phyloP scores from a whole-genome alignment of 108 stramenopile species.

The Nannochloropsis gaditana region DNA sequence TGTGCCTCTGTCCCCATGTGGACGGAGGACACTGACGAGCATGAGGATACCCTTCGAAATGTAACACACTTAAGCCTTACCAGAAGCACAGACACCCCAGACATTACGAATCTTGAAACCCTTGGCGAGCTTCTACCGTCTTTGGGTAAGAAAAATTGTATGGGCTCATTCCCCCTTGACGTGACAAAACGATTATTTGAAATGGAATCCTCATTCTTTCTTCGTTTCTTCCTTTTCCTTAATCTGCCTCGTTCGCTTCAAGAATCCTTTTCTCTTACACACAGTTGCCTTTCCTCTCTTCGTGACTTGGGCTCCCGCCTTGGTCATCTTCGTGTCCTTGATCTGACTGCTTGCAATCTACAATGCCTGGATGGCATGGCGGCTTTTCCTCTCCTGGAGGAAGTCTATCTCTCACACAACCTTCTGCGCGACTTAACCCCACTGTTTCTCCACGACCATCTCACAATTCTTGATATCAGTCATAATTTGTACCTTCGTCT shows the following conservation, averaged over 20 bases:
- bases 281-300: background rate
- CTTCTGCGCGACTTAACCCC: background rate
- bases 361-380: background rate
- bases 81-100: background rate
- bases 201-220: background rate
- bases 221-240: background rate
- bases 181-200: background rate
- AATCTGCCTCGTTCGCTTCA: background rate
- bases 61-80: background rate
- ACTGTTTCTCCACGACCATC: background rate
- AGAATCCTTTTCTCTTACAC: background rate
- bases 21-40: background rate
- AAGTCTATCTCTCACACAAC: background rate
- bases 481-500: background rate
- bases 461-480: background rate
- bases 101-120: background rate
- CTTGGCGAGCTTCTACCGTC: background rate
- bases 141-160: background rate
- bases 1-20: background rate
- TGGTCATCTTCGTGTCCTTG: background rate
- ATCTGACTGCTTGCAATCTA: background rate
- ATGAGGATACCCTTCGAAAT: background rate
- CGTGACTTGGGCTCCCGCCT: conserved; percentile 4
- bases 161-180: background rate
- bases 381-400: background rate